These are phyloP conservation scores for Asterionellopsis glacialis DNA, from an alignment of 108 stramenopile genomes.

Conservation along the genomic window DNA sequence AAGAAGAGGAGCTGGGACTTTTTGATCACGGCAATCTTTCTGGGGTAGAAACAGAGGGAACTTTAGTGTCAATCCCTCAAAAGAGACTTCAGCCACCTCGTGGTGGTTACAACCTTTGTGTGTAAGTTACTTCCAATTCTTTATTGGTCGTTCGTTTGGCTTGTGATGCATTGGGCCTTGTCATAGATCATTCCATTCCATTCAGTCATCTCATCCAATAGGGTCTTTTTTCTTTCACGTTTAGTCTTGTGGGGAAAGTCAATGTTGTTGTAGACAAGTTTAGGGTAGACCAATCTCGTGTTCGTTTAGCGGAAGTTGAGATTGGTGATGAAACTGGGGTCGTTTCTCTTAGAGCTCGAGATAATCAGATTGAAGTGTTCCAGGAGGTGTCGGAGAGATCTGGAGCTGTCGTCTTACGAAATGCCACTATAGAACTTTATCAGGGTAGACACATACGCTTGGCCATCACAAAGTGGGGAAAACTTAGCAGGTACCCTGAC, in stretches of 20 bases:
- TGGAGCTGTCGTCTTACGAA: constrained; percentile 75
- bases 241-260: constrained; percentile 68
- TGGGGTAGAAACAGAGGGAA: neutral
- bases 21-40: no score
- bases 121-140: constrained; percentile 63
- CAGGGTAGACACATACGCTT: constrained; percentile 73
- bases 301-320: constrained; percentile 77
- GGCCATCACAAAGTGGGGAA: constrained; percentile 87
- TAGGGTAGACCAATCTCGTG: constrained; percentile 72
- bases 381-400: constrained; percentile 37
- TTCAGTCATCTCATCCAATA: neutral
- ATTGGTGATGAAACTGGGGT: constrained; percentile 78
- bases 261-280: constrained; percentile 78
- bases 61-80: constrained; percentile 23
- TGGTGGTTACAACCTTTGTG: constrained; percentile 78
- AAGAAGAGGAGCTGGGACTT: neutral
- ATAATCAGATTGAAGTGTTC: constrained; percentile 79
- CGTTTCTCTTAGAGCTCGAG: constrained; percentile 74
- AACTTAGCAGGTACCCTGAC: constrained; percentile 70
- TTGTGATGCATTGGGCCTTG: neutral
- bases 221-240: neutral
- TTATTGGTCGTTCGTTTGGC: neutral
- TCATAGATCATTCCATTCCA: neutral
- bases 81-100: constrained; percentile 70
- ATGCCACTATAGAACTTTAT: constrained; percentile 75